These are phyloP conservation scores for Penicillium glabrum DNA, from an alignment of 2,329 filamentous ascomycete species.

Conservation along the genomic window DNA sequence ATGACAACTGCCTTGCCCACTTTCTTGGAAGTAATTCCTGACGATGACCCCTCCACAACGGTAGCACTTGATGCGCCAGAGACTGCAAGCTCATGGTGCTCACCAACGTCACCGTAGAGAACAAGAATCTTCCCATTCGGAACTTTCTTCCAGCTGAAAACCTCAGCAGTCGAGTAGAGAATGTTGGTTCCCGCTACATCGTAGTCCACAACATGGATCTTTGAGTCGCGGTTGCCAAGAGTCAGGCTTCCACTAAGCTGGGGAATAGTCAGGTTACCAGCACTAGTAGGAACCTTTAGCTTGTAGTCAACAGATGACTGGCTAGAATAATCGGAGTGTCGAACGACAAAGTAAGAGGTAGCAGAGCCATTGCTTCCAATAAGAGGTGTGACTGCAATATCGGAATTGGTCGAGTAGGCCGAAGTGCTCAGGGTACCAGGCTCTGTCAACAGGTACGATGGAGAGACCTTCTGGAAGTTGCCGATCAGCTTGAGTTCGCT, in stretches of 20 bases:
- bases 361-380: slow-evolving; percentile 51
- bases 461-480: slow-evolving; percentile 72
- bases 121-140: slow-evolving; percentile 52
- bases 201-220: slow-evolving; percentile 46
- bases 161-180: slow-evolving; percentile 45
- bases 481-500: slow-evolving; percentile 74
- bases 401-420: slow-evolving; percentile 54
- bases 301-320: slow-evolving; percentile 60
- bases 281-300: slow-evolving; percentile 54
- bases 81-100: slow-evolving; percentile 45
- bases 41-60: slow-evolving; percentile 35
- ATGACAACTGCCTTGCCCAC: slow-evolving; percentile 29
- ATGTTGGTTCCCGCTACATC: slow-evolving; percentile 40
- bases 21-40: slow-evolving; percentile 30
- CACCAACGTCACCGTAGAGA: slow-evolving; percentile 40
- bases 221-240: slow-evolving; percentile 45
- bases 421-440: slow-evolving; percentile 46
- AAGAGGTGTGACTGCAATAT: slow-evolving; percentile 62
- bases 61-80: slow-evolving; percentile 26
- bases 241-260: slow-evolving; percentile 41
- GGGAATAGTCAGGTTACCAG: slow-evolving; percentile 40
- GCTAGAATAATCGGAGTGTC: slow-evolving; percentile 66
- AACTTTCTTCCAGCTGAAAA: slow-evolving; percentile 59
- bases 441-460: slow-evolving; percentile 64
- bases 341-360: slow-evolving; percentile 59